A percentile compares a stretch with the other conserved stretches of the same genome.
phyloP scores from a whole-genome alignment of 2,329 filamentous ascomycete species.

The Talaromyces atroroseus region DNA sequence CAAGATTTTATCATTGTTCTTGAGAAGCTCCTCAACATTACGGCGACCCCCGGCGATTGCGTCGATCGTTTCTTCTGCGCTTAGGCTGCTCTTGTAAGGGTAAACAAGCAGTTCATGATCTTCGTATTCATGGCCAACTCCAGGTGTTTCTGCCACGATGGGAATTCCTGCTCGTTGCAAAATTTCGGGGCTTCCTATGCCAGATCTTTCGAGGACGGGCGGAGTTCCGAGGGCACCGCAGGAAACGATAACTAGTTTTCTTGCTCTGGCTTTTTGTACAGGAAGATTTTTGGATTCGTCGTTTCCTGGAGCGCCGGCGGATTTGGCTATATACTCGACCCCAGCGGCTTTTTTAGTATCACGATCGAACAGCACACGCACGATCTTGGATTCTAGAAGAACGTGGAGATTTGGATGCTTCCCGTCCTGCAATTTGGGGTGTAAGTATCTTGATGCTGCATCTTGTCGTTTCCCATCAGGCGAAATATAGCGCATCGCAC shows the following conservation, averaged over 20 bases:
- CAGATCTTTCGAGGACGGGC: constrained; percentile 3
- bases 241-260: constrained; percentile 4
- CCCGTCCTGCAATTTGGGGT: background rate
- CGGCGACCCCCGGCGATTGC: constrained; percentile 1
- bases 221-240: constrained; percentile 6
- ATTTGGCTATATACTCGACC: constrained; percentile 1
- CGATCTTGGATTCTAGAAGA: constrained; percentile 1
- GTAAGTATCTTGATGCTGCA: background rate
- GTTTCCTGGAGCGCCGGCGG: too few species aligned
- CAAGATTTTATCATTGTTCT: constrained; percentile 1
- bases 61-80: constrained; percentile 1
- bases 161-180: background rate
- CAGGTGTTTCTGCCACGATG: background rate
- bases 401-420: constrained; percentile 4
- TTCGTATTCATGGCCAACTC: constrained; percentile 2
- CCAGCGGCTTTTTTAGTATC: background rate
- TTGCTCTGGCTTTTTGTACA: background rate
- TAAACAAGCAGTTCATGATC: constrained; percentile 4
- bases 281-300: too few species aligned
- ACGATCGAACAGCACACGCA: constrained; percentile 3
- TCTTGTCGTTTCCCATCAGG: constrained; percentile 7
- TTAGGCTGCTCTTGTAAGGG: background rate
- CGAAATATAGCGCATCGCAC: constrained; percentile 7
- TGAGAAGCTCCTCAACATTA: background rate
- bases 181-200: background rate